Percentiles rank a stretch among this genome's conserved stretches.
These are phyloP conservation scores for Kockiozyma suomiensis DNA, from an alignment of 805 yeast genomes.

Conservation along the genomic window DNA sequence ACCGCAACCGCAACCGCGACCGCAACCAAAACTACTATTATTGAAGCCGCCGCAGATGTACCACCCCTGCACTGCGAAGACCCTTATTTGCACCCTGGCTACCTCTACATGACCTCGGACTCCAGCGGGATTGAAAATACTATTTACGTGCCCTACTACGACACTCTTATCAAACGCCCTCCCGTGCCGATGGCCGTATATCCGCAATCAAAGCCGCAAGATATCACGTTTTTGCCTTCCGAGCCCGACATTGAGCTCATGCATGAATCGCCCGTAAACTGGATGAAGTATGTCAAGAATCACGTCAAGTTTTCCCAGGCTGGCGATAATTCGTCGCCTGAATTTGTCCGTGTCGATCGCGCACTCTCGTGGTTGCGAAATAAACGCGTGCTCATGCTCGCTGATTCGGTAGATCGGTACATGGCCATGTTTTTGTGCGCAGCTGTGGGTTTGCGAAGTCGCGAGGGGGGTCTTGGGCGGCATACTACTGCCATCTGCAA, in stretches of 20 bases:
- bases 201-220: not conserved
- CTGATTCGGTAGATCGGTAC: conserved; percentile 28
- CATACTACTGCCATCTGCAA: conserved; percentile 26
- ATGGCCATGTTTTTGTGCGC: conserved; percentile 14
- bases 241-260: conserved; percentile 4
- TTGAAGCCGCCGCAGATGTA: not conserved
- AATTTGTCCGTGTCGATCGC: not conserved
- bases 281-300: conserved; percentile 14
- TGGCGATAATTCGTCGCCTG: not conserved
- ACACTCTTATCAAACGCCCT: not conserved
- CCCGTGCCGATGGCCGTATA: conserved; percentile 3
- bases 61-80: conserved; percentile 15
- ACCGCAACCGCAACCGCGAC: not conserved
- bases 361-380: conserved; percentile 19
- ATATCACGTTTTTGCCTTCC: not conserved
- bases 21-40: too few species aligned
- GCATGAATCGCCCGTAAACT: conserved; percentile 9
- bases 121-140: not conserved
- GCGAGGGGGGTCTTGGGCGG: not conserved
- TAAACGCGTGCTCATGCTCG: conserved; percentile 22
- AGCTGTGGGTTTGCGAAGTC: conserved; percentile 2
- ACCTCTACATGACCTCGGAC: conserved; percentile 3
- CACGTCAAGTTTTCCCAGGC: conserved; percentile 3
- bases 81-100: conserved; percentile 29
- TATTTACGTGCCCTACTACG: conserved; percentile 11